phyloP scores from a whole-genome alignment of 2,329 filamentous ascomycete species.

The Nothomitra cinnamomea region DNA sequence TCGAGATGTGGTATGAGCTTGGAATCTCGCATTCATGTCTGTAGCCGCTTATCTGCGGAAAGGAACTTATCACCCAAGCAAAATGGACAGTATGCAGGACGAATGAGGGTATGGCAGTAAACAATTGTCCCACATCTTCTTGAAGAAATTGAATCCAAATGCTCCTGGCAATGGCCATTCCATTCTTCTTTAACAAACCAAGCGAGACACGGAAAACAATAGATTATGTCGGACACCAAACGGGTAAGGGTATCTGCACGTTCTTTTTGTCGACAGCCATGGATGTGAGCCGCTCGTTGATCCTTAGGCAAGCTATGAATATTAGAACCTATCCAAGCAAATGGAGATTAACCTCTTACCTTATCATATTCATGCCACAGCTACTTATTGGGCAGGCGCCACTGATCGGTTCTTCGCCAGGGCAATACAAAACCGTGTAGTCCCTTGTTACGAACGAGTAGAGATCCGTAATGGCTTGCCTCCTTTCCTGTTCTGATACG shows the following conservation, averaged over 20 bases:
- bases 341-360: not conserved
- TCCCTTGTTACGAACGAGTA: not conserved
- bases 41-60: not conserved
- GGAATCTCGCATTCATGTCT: not conserved
- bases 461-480: not conserved
- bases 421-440: not conserved
- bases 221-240: too few relatives aligned
- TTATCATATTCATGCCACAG: not conserved
- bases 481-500: not conserved
- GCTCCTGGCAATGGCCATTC: not conserved
- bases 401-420: not conserved
- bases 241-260: not conserved
- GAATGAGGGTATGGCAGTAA: not conserved
- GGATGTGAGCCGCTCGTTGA: not conserved
- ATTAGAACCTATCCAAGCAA: not conserved
- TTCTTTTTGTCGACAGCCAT: not conserved
- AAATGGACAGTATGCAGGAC: not conserved
- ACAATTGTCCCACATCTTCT: not conserved
- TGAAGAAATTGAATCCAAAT: not conserved
- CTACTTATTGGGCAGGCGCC: too few relatives aligned
- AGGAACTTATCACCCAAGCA: not conserved
- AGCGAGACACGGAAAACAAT: too few relatives aligned
- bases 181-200: too few relatives aligned
- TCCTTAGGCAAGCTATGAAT: not conserved
- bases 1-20: too few relatives aligned